Evolutionary conservation across 129 eudicot genomes (phyloP), one percentile per base, ranked within the genome.

Genomic region (Lactuca sativa): DNA sequence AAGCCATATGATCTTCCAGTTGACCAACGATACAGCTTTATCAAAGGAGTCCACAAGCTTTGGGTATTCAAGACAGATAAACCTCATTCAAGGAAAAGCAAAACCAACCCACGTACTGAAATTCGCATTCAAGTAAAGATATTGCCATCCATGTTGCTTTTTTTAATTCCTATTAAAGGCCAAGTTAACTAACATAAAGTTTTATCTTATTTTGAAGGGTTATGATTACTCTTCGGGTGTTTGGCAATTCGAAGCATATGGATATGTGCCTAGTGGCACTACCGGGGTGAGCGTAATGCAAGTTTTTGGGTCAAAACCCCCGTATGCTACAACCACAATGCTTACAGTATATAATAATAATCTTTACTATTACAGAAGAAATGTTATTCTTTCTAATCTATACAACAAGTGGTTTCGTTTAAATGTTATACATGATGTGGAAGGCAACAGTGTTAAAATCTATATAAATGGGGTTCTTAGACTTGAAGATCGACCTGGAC

Each of bases 241-340:
- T n/a, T 80, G 84, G 84, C 81, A 80, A 80, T 80, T 80, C 15
- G 74, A 80, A 66, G 84, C 31, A 4, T 18, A 70, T 5, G 80
- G 73, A 33, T 80, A 63, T 40, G 70, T 80, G 37, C 84, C 77
- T 0, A 1, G 49, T 12, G 64, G 37, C 25, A 74, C 80, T 10
- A 34, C 58, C 3, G 80, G 84, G 13, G 80, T 71, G 66, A 33
- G 77, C 6, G 25, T 80, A 7, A 80, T 80, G 84, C 80, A 80
- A 33, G 71, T 80, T 1, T 80, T 80, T 43, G 84, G 84, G 4
- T 63, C 77, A 12, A 63, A 56, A 7, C 79, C 64, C 7, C 80
- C 80, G n/a, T 34, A 31, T 2, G 74, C 80, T 14, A 80, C 84
- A 36, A 80, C 81, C 18, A 18, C 64, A 13, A 80, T 80, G 84